Evolutionary conservation across 805 yeast genomes (phyloP), one percentile per base, ranked within the genome.

Genomic region (Ogataea saltuana): DNA sequence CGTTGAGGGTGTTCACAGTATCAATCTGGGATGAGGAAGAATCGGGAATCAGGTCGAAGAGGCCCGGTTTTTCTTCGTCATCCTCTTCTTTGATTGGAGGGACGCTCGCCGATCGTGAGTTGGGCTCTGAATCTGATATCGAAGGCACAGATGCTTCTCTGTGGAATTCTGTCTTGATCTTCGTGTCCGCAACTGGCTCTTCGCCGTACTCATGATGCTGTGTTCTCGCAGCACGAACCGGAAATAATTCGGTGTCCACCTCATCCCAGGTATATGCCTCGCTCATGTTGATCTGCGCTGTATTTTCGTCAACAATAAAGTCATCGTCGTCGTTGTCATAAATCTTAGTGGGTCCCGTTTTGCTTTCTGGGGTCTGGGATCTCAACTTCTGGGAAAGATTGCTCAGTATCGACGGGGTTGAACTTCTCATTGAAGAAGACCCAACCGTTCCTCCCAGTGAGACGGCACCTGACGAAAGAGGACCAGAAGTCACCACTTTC

Each of bases 401-500:
- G 15, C 9, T 34, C 22, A 34, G 17, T 17, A 34, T 13, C 16
- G 38, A 34, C 13, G 38, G 22, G n/a, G 38, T 20, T 9, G 29
- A 28, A 4, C 36, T 13, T 39, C 38, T 46, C 10, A 19, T 18
- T 38, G 41, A 38, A 2, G 51, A 44, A 4, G 45, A 11, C 3
- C 42, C 46, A 4, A 31, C 44, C 3, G 59, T 62, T 8, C 53
- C 55, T 4, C 74, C 74, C 48, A 75, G 53, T 2, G 78, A 65
- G 3, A 76, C 80, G 1, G 76, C 70, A 10, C 88, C 89, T 27
- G 83, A 73, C 6, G 90, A 78, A 42, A 86, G 67, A 0, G 91
- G 88, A 13, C 95, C 95, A 1, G 85, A 70, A 2, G 85, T 74
- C 6, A 85, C 83, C 27, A 85, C 67, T 53, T 80, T 85, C 0